Evolutionary conservation across 1,284 basidiomycete species (phyloP), one percentile per base, ranked within the genome.

Genomic region (Cryptococcus sp.): DNA sequence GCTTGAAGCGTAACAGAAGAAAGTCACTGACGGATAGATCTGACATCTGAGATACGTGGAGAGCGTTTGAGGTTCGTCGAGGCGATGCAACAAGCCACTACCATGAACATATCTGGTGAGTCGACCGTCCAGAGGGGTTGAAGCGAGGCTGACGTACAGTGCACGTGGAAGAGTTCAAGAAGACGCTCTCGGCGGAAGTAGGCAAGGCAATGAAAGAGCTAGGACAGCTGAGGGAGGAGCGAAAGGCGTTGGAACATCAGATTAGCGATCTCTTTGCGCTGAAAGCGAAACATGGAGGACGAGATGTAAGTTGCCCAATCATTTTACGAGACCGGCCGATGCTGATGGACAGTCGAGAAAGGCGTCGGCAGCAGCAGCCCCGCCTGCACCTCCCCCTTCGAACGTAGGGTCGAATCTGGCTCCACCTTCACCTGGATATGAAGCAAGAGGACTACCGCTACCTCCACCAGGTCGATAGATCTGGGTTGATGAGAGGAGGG

Each of bases 71-170:
- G 85, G 4, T 91, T 92, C 62, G 84, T 91, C 10, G 88, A 92
- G 59, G 86, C 87, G 16, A 92, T 91, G 87, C 86, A 86, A 63
- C 83, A 88, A 58, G 88, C 87, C 1, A 91, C 88, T 0, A 81
- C 81, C 1, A 85, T 90, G 63, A 89, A 91, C 56, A 82, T 91
- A 6, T 81, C 86, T 65, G 75, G 86, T 86, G 67, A 71, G 79
- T 66, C n/a, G 34, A 10, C n/a, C 12, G n/a, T 11, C 38, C 28
- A 14, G 34, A 33, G 26, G 45, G 5, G 7, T 4, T 11, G 31
- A n/a, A 22, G 19, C n/a, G 25, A 7, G 21, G 26, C 14, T 32
- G 25, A 26, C 18, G 9, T 26, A 4, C 56, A 87, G 86, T 80
- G 23, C 87, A 90, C 58, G 82, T 91, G 41, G 85, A 89, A 56